Percentiles rank a stretch among this genome's conserved stretches.
These are phyloP conservation scores for Clonostachys byssicola DNA, from an alignment of 2,329 filamentous ascomycete species.

Conservation along the genomic window DNA sequence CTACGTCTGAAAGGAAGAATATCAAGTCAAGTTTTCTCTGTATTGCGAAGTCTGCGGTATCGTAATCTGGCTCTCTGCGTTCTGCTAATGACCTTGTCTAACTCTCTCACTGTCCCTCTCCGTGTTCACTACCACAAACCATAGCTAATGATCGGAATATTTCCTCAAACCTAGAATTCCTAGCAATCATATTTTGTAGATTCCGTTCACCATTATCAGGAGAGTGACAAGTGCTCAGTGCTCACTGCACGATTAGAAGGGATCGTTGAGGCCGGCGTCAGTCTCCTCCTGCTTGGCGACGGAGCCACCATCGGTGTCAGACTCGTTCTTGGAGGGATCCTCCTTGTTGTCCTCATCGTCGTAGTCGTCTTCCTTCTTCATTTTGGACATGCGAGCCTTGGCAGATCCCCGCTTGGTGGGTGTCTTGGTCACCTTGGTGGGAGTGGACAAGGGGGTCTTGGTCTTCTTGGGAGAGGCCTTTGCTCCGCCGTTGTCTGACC, in stretches of 20 bases:
- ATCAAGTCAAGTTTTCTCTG: too few relatives aligned
- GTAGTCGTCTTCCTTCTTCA: constrained; percentile 7
- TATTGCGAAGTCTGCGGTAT: too few relatives aligned
- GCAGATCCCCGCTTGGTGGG: constrained; percentile 10
- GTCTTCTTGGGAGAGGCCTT: constrained; percentile 13
- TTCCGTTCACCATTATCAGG: background rate
- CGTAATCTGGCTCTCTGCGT: too few relatives aligned
- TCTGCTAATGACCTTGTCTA: too few relatives aligned
- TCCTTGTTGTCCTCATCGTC: background rate
- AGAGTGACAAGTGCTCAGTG: too few relatives aligned
- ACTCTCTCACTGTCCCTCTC: too few relatives aligned
- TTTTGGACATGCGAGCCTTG: constrained; percentile 12
- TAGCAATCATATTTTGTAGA: too few relatives aligned
- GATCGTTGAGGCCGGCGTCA: background rate
- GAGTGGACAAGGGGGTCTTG: constrained; percentile 5
- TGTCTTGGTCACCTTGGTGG: constrained; percentile 22
- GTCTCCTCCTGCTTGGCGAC: background rate
- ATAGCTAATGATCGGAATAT: too few relatives aligned
- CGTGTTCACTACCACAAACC: too few relatives aligned
- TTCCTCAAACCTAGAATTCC: too few relatives aligned
- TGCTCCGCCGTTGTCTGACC: constrained; percentile 12
- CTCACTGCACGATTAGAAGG: background rate
- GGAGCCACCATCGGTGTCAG: background rate
- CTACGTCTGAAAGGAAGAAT: too few relatives aligned
- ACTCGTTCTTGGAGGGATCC: background rate